Conservation (phyloP, 495 filamentous ascomycete genomes). For the Cercophora sp. region DNA sequence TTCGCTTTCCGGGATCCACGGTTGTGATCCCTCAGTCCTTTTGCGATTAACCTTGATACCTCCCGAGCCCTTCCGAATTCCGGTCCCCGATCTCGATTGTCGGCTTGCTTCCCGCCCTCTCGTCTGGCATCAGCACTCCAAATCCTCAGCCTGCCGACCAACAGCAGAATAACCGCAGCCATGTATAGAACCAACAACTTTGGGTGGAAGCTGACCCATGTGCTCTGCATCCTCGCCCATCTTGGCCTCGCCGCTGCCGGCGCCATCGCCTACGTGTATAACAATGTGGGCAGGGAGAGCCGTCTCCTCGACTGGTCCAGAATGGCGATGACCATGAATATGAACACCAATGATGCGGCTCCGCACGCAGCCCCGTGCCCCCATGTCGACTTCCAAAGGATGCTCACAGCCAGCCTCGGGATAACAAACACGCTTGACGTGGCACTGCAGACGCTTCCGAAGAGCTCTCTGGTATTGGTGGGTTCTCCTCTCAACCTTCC, state of each 20-base stretch:
- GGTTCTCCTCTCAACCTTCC: conserved; percentile 5
- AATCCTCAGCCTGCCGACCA: background rate
- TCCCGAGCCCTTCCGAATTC: background rate
- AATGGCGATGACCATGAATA: background rate
- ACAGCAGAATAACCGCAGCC: background rate
- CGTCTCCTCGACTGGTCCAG: background rate
- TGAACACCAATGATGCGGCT: background rate
- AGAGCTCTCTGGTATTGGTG: conserved; percentile 19
- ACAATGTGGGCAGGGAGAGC: conserved; percentile 6
- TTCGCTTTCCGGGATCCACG: too few species aligned
- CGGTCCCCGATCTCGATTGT: background rate
- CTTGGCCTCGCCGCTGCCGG: conserved; percentile 20
- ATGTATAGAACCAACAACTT: conserved; percentile 30
- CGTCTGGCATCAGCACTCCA: conserved; percentile 5
- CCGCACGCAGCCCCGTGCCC: background rate
- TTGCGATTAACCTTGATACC: background rate
- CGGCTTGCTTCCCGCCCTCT: background rate
- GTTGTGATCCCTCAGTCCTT: too few species aligned
- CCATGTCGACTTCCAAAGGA: background rate
- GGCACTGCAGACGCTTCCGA: conserved; percentile 14
- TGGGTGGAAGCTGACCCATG: conserved; percentile 27
- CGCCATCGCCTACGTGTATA: conserved; percentile 20
- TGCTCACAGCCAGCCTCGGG: background rate
- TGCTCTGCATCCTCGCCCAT: conserved; percentile 23
- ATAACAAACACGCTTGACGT: conserved; percentile 1